Evolutionary conservation across 495 filamentous ascomycete species (phyloP).

Genomic region (Xylaria castorea): DNA sequence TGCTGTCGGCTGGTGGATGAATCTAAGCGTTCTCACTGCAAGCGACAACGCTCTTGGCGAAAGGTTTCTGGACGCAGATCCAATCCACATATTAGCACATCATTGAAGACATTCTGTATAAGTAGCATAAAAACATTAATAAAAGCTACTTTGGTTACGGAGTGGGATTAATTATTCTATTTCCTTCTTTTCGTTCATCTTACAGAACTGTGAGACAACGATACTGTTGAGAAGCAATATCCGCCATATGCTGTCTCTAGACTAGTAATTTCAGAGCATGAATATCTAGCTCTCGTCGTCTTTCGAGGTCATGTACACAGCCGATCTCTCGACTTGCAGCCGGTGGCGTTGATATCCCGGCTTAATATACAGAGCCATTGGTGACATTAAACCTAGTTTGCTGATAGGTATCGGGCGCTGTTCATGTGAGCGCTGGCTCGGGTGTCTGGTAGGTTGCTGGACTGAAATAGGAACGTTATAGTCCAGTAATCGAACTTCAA

Average conservation of each 20-base stretch:
- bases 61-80: neutral
- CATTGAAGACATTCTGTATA: neutral
- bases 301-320: neutral
- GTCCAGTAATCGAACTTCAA: neutral
- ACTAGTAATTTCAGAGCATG: constrained; percentile 12
- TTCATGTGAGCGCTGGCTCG: neutral
- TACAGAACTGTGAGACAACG: neutral
- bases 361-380: neutral
- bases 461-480: neutral
- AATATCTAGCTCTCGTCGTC: neutral
- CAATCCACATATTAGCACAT: neutral
- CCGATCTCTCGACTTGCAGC: neutral
- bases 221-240: neutral
- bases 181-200: neutral
- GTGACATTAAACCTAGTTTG: neutral
- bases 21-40: constrained; percentile 77
- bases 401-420: neutral
- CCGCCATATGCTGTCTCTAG: neutral
- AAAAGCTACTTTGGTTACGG: neutral
- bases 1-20: constrained; percentile 69
- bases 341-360: neutral
- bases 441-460: neutral
- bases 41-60: constrained; percentile 54
- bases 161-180: neutral
- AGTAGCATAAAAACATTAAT: constrained; percentile 13